Conservation (phyloP, 257 asterid species). For the Dorcoceras hygrometricum region DNA sequence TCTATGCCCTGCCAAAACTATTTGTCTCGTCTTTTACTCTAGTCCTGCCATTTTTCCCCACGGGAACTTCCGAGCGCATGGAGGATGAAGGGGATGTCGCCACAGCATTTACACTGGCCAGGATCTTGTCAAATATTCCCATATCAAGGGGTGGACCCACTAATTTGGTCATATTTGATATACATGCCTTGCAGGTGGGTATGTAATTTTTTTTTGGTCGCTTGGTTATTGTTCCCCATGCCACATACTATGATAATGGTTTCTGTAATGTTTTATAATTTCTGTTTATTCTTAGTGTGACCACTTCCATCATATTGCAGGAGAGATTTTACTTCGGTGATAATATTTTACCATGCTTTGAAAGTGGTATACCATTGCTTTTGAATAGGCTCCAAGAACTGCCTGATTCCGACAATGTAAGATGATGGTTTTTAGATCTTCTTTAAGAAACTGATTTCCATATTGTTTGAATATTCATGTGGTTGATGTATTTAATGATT, state of each 20-base stretch:
- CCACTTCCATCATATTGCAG: slow-evolving; percentile 34
- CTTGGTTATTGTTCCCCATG: slow-evolving; percentile 6
- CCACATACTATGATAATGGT: slow-evolving; percentile 13
- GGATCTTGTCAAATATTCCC: slow-evolving; percentile 88
- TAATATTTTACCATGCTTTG: slow-evolving; percentile 87
- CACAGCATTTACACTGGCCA: slow-evolving; percentile 94
- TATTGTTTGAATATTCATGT: not conserved
- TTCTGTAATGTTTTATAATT: slow-evolving; percentile 5
- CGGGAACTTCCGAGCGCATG: slow-evolving; percentile 99
- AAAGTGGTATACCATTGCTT: slow-evolving; percentile 95
- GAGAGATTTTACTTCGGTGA: slow-evolving; percentile 98
- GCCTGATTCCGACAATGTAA: slow-evolving; percentile 95
- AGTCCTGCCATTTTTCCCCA: slow-evolving; percentile 95
- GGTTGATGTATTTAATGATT: not conserved
- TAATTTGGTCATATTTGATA: slow-evolving; percentile 85
- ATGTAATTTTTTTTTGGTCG: slow-evolving; percentile 12
- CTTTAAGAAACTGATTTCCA: slow-evolving; percentile 1
- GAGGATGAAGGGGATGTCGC: slow-evolving; percentile 99
- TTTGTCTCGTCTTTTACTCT: slow-evolving; percentile 94
- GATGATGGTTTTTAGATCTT: slow-evolving; percentile 2
- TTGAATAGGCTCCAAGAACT: slow-evolving; percentile 84
- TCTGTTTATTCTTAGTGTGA: slow-evolving; percentile 16
- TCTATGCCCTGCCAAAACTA: slow-evolving; percentile 87
- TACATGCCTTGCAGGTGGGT: slow-evolving; percentile 95
- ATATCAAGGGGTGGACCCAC: slow-evolving; percentile 94